Conservation (phyloP, 345 rosid species). For the Eucalyptus dawsonii region DNA sequence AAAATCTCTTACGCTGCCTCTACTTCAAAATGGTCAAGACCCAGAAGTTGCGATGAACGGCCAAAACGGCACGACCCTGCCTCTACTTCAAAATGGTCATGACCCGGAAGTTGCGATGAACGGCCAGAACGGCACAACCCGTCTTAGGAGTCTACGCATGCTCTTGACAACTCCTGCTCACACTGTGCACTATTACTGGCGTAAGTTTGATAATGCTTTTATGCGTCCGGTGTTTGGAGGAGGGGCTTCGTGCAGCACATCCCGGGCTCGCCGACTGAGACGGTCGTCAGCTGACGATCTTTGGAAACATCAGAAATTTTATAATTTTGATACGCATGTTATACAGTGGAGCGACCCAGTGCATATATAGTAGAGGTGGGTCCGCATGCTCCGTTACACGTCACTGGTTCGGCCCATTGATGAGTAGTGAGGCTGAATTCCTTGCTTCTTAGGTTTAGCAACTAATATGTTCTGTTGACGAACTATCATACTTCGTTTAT, state of each 20-base stretch:
- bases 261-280: slow-evolving; percentile 31
- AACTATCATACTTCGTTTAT: background rate
- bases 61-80: slow-evolving; percentile 10
- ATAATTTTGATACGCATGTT: background rate
- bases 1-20: slow-evolving; percentile 26
- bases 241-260: slow-evolving; percentile 31
- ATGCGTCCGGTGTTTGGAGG: slow-evolving; percentile 86
- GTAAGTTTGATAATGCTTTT: slow-evolving; percentile 46
- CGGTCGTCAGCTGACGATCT: background rate
- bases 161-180: slow-evolving; percentile 41
- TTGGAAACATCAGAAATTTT: too few species aligned
- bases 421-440: background rate
- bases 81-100: background rate
- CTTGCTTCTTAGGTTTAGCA: background rate
- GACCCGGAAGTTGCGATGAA: background rate
- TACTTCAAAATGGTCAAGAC: slow-evolving; percentile 2
- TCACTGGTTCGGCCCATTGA: background rate
- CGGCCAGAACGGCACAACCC: slow-evolving; percentile 18
- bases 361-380: background rate
- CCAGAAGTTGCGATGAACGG: slow-evolving; percentile 3
- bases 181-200: slow-evolving; percentile 55
- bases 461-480: background rate
- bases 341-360: background rate
- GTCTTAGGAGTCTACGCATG: slow-evolving; percentile 39
- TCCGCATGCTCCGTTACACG: background rate